phyloP scores from a whole-genome alignment of 2,329 filamentous ascomycete genomes.

The Dissoconium aciculare region DNA sequence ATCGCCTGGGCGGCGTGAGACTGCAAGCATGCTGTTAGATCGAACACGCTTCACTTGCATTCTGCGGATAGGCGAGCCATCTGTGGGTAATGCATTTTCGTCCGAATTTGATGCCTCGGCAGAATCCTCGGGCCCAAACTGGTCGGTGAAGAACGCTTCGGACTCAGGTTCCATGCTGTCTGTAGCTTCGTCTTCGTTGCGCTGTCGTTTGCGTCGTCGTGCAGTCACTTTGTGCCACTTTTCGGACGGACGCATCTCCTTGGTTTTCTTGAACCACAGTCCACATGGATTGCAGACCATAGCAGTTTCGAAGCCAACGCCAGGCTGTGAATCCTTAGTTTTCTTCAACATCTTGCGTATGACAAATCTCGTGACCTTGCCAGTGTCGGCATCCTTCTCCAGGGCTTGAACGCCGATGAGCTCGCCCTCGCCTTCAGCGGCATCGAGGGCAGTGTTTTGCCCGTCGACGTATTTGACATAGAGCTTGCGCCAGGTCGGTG shows the following conservation, averaged over 20 bases:
- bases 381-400: slow-evolving; percentile 43
- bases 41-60: slow-evolving; percentile 28
- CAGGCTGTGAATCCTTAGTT: slow-evolving; percentile 17
- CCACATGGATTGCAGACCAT: slow-evolving; percentile 91
- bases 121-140: slow-evolving; percentile 15
- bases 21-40: slow-evolving; percentile 31
- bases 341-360: slow-evolving; percentile 65
- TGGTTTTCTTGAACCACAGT: slow-evolving; percentile 84
- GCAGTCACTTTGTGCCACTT: slow-evolving; percentile 50
- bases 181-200: slow-evolving; percentile 13
- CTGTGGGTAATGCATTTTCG: slow-evolving; percentile 6
- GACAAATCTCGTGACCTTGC: slow-evolving; percentile 52
- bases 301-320: slow-evolving; percentile 47
- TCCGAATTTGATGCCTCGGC: slow-evolving; percentile 3
- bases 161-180: slow-evolving; percentile 20
- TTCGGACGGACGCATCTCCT: slow-evolving; percentile 64
- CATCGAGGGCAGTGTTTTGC: slow-evolving; percentile 52
- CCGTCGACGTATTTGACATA: slow-evolving; percentile 66
- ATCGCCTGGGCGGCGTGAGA: slow-evolving; percentile 11
- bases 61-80: slow-evolving; percentile 2
- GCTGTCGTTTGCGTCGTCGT: slow-evolving; percentile 18
- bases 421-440: slow-evolving; percentile 56
- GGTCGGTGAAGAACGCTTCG: slow-evolving; percentile 21
- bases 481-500: slow-evolving; percentile 88
- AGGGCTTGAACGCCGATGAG: slow-evolving; percentile 61